phyloP scores from a whole-genome alignment of 2,329 filamentous ascomycete genomes.

The Cucurbitaria berberidis region DNA sequence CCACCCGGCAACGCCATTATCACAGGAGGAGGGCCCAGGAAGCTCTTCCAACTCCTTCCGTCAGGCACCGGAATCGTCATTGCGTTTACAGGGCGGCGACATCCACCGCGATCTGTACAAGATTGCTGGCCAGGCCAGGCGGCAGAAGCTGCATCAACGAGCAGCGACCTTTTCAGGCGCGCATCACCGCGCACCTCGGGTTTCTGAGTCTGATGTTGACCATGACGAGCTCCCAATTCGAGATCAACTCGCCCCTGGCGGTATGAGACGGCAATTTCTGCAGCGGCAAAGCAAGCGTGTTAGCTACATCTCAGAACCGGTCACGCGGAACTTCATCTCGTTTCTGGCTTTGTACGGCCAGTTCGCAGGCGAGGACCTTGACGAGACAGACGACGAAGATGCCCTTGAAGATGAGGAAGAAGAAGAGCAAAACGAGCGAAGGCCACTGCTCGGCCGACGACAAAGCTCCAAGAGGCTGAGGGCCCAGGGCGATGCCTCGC shows the following conservation, averaged over 20 bases:
- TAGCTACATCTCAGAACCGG: constrained; percentile 57
- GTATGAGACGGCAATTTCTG: constrained; percentile 62
- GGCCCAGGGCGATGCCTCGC: constrained; percentile 67
- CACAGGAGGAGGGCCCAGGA: constrained; percentile 28
- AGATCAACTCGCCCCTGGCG: constrained; percentile 58
- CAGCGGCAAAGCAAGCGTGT: constrained; percentile 50
- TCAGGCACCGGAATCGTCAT: constrained; percentile 63
- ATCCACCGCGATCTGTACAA: constrained; percentile 80
- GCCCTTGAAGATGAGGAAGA: constrained; percentile 60
- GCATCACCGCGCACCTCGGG: constrained; percentile 28
- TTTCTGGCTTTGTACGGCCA: constrained; percentile 78
- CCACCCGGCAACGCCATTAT: constrained; percentile 39
- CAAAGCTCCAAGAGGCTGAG: constrained; percentile 58
- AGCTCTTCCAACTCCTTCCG: constrained; percentile 32
- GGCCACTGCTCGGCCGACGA: constrained; percentile 66
- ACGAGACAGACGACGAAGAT: constrained; percentile 64
- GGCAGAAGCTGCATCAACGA: constrained; percentile 57
- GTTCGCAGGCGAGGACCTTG: constrained; percentile 75
- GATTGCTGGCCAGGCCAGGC: constrained; percentile 65
- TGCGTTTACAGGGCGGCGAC: constrained; percentile 76
- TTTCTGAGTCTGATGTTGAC: constrained; percentile 31
- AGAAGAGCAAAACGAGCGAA: constrained; percentile 61
- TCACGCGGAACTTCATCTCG: constrained; percentile 74
- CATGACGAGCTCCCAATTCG: constrained; percentile 50
- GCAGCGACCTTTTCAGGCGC: constrained; percentile 71